A percentile compares a stretch with the other conserved stretches of the same genome.
phyloP scores from a whole-genome alignment of 495 filamentous ascomycete genomes.

The Hypoxylon crocopeplum region DNA sequence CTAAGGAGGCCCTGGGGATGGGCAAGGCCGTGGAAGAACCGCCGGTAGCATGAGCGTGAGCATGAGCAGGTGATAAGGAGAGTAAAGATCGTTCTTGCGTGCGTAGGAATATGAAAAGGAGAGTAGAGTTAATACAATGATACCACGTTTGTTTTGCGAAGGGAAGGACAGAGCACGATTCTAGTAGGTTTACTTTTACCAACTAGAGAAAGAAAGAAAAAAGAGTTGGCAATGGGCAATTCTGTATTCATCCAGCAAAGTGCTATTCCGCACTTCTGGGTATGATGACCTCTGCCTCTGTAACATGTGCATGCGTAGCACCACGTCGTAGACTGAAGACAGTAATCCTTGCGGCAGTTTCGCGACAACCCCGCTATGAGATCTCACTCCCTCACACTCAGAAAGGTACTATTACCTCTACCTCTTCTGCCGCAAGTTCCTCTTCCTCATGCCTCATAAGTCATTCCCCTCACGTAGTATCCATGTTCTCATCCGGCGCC shows the following conservation, averaged over 20 bases:
- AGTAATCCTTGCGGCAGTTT: not conserved
- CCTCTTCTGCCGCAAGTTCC: too few species aligned
- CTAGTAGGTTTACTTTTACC: too few species aligned
- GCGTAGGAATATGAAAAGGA: slow-evolving; percentile 11
- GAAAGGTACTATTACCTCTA: too few species aligned
- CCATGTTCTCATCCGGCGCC: slow-evolving; percentile 64
- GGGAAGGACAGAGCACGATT: not conserved
- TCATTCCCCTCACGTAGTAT: slow-evolving; percentile 58
- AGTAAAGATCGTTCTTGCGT: too few species aligned
- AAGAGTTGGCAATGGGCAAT: slow-evolving; percentile 5
- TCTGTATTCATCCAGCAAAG: slow-evolving; percentile 1
- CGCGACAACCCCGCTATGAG: too few species aligned
- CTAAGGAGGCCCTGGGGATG: slow-evolving; percentile 56
- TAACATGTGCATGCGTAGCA: too few species aligned
- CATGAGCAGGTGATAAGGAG: not conserved
- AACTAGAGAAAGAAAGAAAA: too few species aligned
- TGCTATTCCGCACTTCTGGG: slow-evolving; percentile 27
- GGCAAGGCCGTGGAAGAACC: slow-evolving; percentile 47
- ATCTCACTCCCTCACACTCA: too few species aligned
- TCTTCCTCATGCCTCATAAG: too few species aligned
- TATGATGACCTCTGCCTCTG: slow-evolving; percentile 41
- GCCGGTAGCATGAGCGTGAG: slow-evolving; percentile 35
- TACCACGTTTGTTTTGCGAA: slow-evolving; percentile 27
- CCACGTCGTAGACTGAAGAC: not conserved
- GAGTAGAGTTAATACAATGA: slow-evolving; percentile 30